A percentile compares a stretch with the other conserved stretches of the same genome.
Conservation (phyloP, 2,329 filamentous ascomycete species). For the Pyrenophora teres region DNA sequence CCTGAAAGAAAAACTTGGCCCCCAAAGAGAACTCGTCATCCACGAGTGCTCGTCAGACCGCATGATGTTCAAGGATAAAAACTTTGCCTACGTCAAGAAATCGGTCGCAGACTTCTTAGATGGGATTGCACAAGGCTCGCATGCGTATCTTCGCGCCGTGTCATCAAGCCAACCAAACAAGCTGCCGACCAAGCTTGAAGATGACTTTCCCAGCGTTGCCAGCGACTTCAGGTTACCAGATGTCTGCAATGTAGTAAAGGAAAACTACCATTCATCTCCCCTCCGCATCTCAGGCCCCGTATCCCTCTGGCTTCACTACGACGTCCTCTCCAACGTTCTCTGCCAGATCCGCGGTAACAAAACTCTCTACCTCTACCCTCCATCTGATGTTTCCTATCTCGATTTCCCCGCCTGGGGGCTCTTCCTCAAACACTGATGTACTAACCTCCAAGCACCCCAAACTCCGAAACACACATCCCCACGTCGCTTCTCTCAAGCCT, state of each 20-base stretch:
- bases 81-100: constrained; percentile 76
- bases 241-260: constrained; percentile 48
- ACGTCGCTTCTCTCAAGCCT: constrained; percentile 67
- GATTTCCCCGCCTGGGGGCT: constrained; percentile 74
- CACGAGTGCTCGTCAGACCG: constrained; percentile 68
- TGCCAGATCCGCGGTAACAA: constrained; percentile 79
- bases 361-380: constrained; percentile 76
- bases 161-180: constrained; percentile 71
- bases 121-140: constrained; percentile 60
- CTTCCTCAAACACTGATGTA: constrained; percentile 77
- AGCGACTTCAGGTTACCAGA: constrained; percentile 71
- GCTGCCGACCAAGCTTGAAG: constrained; percentile 68
- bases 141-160: constrained; percentile 78
- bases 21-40: constrained; percentile 65
- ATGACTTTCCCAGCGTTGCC: constrained; percentile 73
- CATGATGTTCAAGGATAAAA: constrained; percentile 84
- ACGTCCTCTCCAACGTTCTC: constrained; percentile 87
- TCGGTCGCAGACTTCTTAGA: constrained; percentile 69
- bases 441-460: constrained; percentile 52
- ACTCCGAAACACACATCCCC: constrained; percentile 58
- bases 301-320: constrained; percentile 90
- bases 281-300: constrained; percentile 79
- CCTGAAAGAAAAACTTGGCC: constrained; percentile 58
- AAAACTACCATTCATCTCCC: constrained; percentile 77
- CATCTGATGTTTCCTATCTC: constrained; percentile 71